A percentile compares a stretch with the other conserved stretches of the same genome.
Conservation (phyloP, 306 rosid genomes). For the Acacia confusa region DNA sequence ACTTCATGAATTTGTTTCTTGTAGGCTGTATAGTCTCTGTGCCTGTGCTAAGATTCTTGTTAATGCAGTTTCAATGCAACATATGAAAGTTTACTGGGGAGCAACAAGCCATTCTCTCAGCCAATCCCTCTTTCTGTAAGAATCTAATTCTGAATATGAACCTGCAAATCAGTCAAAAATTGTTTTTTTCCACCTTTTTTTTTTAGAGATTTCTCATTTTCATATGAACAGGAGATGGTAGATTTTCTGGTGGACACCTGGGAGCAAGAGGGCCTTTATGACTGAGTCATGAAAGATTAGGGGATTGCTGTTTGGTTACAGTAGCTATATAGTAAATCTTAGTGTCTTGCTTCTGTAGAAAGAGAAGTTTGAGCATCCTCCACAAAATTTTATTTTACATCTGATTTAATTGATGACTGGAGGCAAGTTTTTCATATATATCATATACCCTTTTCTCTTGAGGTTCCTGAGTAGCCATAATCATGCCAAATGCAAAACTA, state of each 20-base stretch:
- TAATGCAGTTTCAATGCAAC: conserved; percentile 70
- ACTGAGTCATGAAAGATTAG: conserved; percentile 37
- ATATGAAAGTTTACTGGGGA: conserved; percentile 66
- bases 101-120: conserved; percentile 69
- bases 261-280: conserved; percentile 80
- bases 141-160: conserved; percentile 4
- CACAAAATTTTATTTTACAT: conserved; percentile 21
- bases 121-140: conserved; percentile 67
- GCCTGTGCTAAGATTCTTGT: conserved; percentile 36
- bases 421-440: not conserved
- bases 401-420: conserved; percentile 28
- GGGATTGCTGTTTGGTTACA: conserved; percentile 27
- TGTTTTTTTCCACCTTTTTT: not conserved
- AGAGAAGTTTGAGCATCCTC: conserved; percentile 29
- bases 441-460: not conserved
- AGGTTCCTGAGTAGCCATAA: not conserved
- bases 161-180: not conserved
- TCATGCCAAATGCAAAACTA: not conserved
- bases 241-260: conserved; percentile 79
- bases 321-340: conserved; percentile 20
- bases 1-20: conserved; percentile 29
- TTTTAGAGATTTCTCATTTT: conserved; percentile 7
- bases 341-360: conserved; percentile 30
- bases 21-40: conserved; percentile 18
- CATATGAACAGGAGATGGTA: conserved; percentile 68